phyloP scores from a whole-genome alignment of 257 asterid genomes.

The Fraxinus excelsior region DNA sequence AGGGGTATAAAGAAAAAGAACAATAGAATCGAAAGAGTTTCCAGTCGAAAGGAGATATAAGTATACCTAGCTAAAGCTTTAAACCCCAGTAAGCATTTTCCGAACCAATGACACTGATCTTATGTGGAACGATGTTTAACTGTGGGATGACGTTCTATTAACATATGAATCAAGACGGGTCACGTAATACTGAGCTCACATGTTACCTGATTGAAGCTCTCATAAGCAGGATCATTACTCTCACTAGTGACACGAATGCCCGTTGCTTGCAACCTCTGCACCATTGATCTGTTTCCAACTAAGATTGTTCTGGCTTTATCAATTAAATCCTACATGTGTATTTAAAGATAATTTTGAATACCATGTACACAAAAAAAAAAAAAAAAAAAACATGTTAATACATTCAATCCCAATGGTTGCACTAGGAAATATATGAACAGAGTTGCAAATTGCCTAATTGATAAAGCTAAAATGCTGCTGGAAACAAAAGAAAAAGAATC shows the following conservation, averaged over 20 bases:
- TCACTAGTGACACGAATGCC: constrained; percentile 57
- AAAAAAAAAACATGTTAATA: neutral
- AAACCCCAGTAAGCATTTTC: neutral
- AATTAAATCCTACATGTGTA: constrained; percentile 71
- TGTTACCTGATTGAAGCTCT: constrained; percentile 71
- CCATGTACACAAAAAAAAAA: neutral
- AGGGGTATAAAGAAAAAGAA: neutral
- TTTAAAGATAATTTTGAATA: neutral
- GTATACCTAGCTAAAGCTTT: neutral
- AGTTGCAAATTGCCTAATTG: neutral
- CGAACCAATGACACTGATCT: neutral
- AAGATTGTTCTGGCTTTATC: constrained; percentile 79
- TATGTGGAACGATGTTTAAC: neutral
- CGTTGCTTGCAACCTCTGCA: constrained; percentile 69
- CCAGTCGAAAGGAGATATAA: neutral
- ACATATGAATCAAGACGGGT: neutral
- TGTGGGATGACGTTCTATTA: neutral
- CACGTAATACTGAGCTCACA: neutral
- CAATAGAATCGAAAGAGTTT: neutral
- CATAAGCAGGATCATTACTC: constrained; percentile 59
- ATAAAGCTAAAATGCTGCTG: neutral
- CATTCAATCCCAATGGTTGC: constrained; percentile 7
- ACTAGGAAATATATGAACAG: neutral
- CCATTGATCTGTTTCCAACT: constrained; percentile 71
- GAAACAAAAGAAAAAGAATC: neutral